Percentiles rank a stretch among this genome's conserved stretches.
Evolutionary conservation across 305 asterid genomes (phyloP).

Genomic region (Lippia alba): DNA sequence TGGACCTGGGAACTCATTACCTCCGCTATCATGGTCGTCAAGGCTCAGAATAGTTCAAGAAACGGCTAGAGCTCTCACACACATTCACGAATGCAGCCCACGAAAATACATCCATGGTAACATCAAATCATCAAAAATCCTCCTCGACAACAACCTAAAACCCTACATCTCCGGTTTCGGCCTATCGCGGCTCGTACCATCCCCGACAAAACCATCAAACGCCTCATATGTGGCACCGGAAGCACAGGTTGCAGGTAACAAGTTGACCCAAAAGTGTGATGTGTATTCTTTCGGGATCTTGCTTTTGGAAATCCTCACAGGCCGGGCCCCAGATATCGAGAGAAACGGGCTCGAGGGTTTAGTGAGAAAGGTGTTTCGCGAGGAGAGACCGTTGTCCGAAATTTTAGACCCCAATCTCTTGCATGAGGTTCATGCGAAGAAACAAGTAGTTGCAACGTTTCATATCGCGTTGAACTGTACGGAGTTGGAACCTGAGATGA

Average conservation of each 20-base stretch:
- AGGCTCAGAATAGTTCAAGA: constrained; percentile 76
- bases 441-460: constrained; percentile 85
- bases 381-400: constrained; percentile 79
- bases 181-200: constrained; percentile 67
- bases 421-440: constrained; percentile 86
- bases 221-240: constrained; percentile 63
- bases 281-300: constrained; percentile 82
- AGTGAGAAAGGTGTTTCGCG: constrained; percentile 74
- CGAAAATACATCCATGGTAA: constrained; percentile 74
- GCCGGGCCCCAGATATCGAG: constrained; percentile 55
- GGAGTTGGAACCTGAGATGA: constrained; percentile 79
- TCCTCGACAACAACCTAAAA: constrained; percentile 76
- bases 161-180: constrained; percentile 88
- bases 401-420: constrained; percentile 73
- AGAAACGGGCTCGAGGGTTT: constrained; percentile 66
- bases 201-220: constrained; percentile 47
- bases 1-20: constrained; percentile 58
- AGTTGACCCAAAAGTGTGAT: constrained; percentile 74
- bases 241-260: constrained; percentile 50
- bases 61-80: constrained; percentile 62
- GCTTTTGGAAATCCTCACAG: constrained; percentile 82
- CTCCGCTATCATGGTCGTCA: constrained; percentile 71
- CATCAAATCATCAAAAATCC: constrained; percentile 81
- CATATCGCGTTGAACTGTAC: constrained; percentile 85
- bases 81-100: constrained; percentile 91